Conservation (phyloP, 352 stramenopile species). For the Globisporangium alternatum region DNA sequence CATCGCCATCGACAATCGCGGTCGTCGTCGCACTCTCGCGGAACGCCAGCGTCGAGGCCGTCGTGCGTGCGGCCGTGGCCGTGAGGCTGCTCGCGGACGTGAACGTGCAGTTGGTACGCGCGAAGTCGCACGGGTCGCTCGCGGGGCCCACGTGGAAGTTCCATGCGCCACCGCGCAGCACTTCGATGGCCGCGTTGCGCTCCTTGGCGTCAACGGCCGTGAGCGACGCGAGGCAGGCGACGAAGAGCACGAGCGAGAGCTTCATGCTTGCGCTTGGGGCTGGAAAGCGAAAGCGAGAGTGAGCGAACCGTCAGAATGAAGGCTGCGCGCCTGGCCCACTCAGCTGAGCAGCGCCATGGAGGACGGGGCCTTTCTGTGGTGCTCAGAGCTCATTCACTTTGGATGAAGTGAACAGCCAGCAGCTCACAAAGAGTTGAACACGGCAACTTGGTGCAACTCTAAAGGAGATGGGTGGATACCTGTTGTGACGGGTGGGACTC, state of each 20-base stretch:
- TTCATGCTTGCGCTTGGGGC: neutral
- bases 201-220: neutral
- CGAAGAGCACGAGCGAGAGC: neutral
- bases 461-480: too few species aligned
- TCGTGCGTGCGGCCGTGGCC: neutral
- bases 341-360: too few species aligned
- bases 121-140: slow-evolving; percentile 9
- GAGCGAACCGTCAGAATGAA: neutral
- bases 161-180: slow-evolving; percentile 15
- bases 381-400: too few species aligned
- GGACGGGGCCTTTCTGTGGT: too few species aligned
- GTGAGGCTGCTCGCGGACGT: neutral
- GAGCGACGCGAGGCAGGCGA: neutral
- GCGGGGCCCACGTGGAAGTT: slow-evolving; percentile 2
- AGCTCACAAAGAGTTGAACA: too few species aligned
- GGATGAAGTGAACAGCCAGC: too few species aligned
- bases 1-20: neutral
- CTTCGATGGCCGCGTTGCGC: slow-evolving; percentile 7
- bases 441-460: too few species aligned
- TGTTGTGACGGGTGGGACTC: too few species aligned
- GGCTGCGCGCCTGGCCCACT: too few species aligned
- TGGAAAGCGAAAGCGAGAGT: neutral
- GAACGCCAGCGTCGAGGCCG: neutral
- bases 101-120: slow-evolving; percentile 16
- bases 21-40: neutral